These are phyloP conservation scores for Eucalyptus tenuipes DNA, from an alignment of 345 rosid species.

Conservation along the genomic window DNA sequence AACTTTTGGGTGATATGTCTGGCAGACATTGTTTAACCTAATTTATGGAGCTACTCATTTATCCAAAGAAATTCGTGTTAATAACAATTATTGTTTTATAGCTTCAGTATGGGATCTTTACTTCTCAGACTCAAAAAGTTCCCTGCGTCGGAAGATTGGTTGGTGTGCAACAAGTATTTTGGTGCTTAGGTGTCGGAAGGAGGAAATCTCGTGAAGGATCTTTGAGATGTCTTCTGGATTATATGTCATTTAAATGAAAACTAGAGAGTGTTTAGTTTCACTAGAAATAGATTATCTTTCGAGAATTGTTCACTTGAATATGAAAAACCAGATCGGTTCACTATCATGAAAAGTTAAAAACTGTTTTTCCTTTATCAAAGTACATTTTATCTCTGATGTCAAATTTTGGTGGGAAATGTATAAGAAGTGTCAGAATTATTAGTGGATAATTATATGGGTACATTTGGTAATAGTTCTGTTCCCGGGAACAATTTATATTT, in stretches of 20 bases:
- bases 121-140: not conserved
- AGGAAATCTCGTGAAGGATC: not conserved
- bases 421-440: not conserved
- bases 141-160: rapidly evolving
- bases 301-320: not conserved
- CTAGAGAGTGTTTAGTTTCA: not conserved
- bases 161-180: not conserved
- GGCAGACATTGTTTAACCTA: not conserved
- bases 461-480: no score
- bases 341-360: not conserved
- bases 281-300: not conserved
- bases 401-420: not conserved
- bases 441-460: not conserved
- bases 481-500: rapidly evolving
- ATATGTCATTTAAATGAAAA: not conserved
- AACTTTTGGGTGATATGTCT: not conserved
- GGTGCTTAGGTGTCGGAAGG: not conserved
- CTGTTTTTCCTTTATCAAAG: not conserved
- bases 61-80: not conserved
- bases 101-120: not conserved
- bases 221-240: not conserved
- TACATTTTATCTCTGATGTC: not conserved
- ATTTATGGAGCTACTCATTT: not conserved
- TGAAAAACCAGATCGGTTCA: not conserved
- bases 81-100: not conserved